These are phyloP conservation scores for Friedmanniomyces simplex DNA, from an alignment of 495 filamentous ascomycete genomes.

Conservation along the genomic window DNA sequence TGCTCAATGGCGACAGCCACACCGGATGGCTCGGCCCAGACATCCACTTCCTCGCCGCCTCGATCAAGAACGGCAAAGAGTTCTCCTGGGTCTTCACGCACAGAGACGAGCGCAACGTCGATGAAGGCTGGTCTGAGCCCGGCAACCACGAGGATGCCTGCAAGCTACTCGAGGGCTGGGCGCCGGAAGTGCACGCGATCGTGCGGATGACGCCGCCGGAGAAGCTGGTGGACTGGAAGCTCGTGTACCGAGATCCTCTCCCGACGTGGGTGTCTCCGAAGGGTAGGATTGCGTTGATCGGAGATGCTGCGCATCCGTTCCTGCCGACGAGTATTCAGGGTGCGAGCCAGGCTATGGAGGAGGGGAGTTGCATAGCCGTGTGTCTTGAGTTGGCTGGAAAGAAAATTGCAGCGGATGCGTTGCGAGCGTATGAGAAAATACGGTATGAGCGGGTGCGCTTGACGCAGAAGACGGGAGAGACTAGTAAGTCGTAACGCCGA, in stretches of 20 bases:
- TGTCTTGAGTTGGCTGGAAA: conserved; percentile 28
- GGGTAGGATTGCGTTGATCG: conserved; percentile 26
- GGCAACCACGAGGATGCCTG: conserved; percentile 26
- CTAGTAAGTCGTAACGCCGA: conserved; percentile 8
- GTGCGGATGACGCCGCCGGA: conserved; percentile 26
- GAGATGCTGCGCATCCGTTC: conserved; percentile 32
- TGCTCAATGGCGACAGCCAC: conserved; percentile 24
- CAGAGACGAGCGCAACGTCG: conserved; percentile 27
- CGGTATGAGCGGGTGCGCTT: conserved; percentile 27
- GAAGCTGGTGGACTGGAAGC: conserved; percentile 30
- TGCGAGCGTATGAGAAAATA: conserved; percentile 26
- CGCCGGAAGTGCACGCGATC: conserved; percentile 25
- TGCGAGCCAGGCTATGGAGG: conserved; percentile 32
- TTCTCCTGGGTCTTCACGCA: conserved; percentile 32
- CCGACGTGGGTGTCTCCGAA: conserved; percentile 29
- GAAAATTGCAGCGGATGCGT: conserved; percentile 11
- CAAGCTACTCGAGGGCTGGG: conserved; percentile 28
- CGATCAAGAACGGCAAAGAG: conserved; percentile 26
- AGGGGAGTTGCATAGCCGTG: conserved; percentile 27
- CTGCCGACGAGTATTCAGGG: conserved; percentile 31
- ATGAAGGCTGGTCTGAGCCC: conserved; percentile 27
- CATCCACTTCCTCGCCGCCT: conserved; percentile 28
- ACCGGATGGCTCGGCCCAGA: conserved; percentile 29
- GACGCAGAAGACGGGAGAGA: conserved; percentile 28
- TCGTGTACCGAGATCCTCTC: conserved; percentile 29